Evolutionary conservation across 2,329 filamentous ascomycete genomes (phyloP).

Genomic region (Harringtonia aguacate): DNA sequence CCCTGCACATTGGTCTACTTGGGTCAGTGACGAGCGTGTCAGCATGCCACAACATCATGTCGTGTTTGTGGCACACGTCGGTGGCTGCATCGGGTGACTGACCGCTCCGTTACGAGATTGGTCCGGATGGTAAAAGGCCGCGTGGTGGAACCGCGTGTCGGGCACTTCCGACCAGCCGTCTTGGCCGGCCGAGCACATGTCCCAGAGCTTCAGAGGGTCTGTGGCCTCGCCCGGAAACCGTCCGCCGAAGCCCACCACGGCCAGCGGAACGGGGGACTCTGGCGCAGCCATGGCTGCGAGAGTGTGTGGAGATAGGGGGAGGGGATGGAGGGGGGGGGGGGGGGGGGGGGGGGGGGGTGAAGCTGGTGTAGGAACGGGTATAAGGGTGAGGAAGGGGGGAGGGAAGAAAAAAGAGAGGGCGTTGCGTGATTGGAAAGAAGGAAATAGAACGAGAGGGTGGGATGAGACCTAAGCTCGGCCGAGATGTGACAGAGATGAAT

Average conservation of each 20-base stretch:
- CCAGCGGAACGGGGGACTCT: slow-evolving; percentile 19
- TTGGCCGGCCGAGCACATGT: slow-evolving; percentile 13
- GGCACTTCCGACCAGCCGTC: slow-evolving; percentile 12
- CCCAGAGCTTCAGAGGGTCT: slow-evolving; percentile 21
- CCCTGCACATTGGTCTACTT: slow-evolving; percentile 17
- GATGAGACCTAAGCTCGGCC: no score
- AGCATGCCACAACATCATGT: neutral
- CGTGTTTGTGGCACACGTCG: no score
- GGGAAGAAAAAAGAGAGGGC: no score
- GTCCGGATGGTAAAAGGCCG: slow-evolving; percentile 20
- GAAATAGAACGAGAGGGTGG: no score
- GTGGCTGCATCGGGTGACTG: neutral
- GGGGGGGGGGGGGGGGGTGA: no score
- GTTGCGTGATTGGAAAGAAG: no score
- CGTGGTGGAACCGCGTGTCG: slow-evolving; percentile 21
- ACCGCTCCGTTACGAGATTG: slow-evolving; percentile 13
- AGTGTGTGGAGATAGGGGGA: neutral
- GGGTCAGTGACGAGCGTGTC: neutral
- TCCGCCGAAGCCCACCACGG: slow-evolving; percentile 25
- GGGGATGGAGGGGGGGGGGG: no score
- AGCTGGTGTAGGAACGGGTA: no score
- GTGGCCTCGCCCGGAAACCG: slow-evolving; percentile 24
- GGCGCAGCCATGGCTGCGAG: slow-evolving; percentile 2
- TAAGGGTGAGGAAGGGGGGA: no score
- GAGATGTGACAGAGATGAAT: no score